Evolutionary conservation across 164 flowering plant genomes (phyloP), one percentile per base, ranked within the genome.

Genomic region (Euptelea pleiosperma): DNA sequence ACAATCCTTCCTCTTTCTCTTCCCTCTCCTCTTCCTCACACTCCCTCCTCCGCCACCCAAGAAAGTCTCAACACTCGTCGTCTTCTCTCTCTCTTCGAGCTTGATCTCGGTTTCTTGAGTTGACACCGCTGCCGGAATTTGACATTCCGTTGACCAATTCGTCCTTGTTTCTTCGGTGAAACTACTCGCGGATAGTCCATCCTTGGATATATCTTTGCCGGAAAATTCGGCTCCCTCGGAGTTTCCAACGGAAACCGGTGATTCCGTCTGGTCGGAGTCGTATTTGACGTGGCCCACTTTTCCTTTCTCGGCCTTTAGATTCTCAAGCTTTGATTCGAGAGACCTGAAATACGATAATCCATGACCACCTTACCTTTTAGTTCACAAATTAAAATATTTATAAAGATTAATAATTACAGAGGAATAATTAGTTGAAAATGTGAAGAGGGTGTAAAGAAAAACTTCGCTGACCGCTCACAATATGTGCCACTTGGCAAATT

Each of bases 1-100:
- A 55, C 75, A 64, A 5, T 72, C 79, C 62, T 85, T 88, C 66
- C 96, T 82, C 79, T 82, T 86, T 52, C 98, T 74, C 71, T 80
- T 77, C 19, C 98, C 98, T 64, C 98, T 77, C 52, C 67, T 83
- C 64, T 71, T 85, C 62, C 57, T 85, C 37, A 80, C 2, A 21
- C 58, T 62, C 21, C 60, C 68, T 11, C 62, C 66, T 26, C 61
- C 67, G 44, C 58, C 69, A 5, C 41, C 65, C 9, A 34, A 33
- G 30, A 64, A 40, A 51, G 53, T 69, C 4, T 53, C 76, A 0
- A 47, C 34, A 30, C 61, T 48, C 5, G 34, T 47, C 48, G 22
- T 34, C 52, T 67, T 73, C 3, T 62, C 74, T 37, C 47, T 67
- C 59, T 21, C 19, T 26, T 66, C 72, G 5, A 41, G 59, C 59